phyloP scores from a whole-genome alignment of 2,329 filamentous ascomycete species.

The Fusarium torreyae region DNA sequence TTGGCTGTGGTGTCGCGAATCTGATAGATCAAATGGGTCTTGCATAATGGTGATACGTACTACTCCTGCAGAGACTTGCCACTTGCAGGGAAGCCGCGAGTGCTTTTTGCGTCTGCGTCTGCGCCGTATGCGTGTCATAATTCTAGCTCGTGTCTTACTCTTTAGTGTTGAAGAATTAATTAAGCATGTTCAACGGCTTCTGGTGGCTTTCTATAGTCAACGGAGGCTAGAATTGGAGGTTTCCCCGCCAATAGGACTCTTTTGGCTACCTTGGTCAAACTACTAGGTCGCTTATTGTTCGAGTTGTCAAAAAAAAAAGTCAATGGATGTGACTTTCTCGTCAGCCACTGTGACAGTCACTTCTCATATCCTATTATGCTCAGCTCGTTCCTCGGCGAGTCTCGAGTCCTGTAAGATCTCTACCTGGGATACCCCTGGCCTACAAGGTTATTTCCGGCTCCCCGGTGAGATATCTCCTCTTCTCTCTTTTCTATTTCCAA shows the following conservation, averaged over 20 bases:
- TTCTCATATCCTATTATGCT: conserved; percentile 11
- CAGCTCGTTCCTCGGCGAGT: conserved; percentile 11
- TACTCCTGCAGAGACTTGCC: conserved; percentile 6
- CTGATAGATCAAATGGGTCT: conserved; percentile 17
- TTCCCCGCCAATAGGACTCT: too few species aligned
- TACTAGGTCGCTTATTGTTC: too few species aligned
- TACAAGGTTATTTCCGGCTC: not conserved
- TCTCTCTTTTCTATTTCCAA: conserved; percentile 5
- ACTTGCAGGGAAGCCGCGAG: not conserved
- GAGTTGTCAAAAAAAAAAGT: too few species aligned
- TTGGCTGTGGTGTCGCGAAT: not conserved
- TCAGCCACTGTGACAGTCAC: not conserved
- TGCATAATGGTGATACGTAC: not conserved
- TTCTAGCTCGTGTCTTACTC: too few species aligned
- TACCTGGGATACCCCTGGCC: not conserved
- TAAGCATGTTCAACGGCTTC: too few species aligned
- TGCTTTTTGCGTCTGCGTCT: not conserved
- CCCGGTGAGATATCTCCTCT: conserved; percentile 15
- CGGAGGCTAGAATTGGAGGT: too few species aligned
- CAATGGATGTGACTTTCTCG: not conserved
- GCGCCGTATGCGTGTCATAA: too few species aligned
- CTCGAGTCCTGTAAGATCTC: conserved; percentile 4
- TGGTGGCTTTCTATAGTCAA: too few species aligned
- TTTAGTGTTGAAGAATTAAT: conserved; percentile 7
- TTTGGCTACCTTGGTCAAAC: too few species aligned